A percentile compares a stretch with the other conserved stretches of the same genome.
These are phyloP conservation scores for Amylocystis lapponica DNA, from an alignment of 768 basidiomycete genomes.

Conservation along the genomic window DNA sequence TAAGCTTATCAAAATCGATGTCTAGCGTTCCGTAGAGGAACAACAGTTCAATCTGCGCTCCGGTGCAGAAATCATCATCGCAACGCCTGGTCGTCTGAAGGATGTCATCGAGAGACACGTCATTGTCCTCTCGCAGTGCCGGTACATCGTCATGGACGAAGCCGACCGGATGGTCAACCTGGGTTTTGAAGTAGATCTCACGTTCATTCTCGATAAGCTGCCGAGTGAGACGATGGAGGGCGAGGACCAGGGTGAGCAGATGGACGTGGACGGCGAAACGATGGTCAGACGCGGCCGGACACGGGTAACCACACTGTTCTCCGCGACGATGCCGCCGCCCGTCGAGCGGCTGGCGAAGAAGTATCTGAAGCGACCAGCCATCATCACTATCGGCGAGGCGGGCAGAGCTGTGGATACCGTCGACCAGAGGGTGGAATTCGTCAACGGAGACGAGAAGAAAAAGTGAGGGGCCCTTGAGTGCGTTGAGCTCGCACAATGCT, in stretches of 20 bases:
- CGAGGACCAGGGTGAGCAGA: conserved; percentile 66
- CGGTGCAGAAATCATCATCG: conserved; percentile 97
- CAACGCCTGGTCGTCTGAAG: conserved; percentile 96
- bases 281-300: conserved; percentile 71
- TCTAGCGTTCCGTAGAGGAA: conserved; percentile 87
- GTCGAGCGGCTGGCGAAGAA: conserved; percentile 94
- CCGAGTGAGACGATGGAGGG: conserved; percentile 86
- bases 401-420: conserved; percentile 98
- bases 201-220: conserved; percentile 90
- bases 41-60: conserved; percentile 98
- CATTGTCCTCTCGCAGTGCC: conserved; percentile 92
- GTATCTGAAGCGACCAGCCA: conserved; percentile 87
- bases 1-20: conserved; percentile 1
- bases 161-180: conserved; percentile 99
- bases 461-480: conserved; percentile 51
- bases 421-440: conserved; percentile 93
- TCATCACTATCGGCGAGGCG: conserved; percentile 97
- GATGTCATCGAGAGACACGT: conserved; percentile 96
- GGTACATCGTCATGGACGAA: conserved; percentile 99
- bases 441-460: conserved; percentile 92
- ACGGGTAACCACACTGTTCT: conserved; percentile 93
- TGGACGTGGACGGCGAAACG: conserved; percentile 72
- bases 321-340: conserved; percentile 97
- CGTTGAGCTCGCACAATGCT: conserved; percentile 3
- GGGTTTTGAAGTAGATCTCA: conserved; percentile 92